Base-by-base conservation (phyloP, 2,329 filamentous ascomycete species). In the Tolypocladium album region DNA sequence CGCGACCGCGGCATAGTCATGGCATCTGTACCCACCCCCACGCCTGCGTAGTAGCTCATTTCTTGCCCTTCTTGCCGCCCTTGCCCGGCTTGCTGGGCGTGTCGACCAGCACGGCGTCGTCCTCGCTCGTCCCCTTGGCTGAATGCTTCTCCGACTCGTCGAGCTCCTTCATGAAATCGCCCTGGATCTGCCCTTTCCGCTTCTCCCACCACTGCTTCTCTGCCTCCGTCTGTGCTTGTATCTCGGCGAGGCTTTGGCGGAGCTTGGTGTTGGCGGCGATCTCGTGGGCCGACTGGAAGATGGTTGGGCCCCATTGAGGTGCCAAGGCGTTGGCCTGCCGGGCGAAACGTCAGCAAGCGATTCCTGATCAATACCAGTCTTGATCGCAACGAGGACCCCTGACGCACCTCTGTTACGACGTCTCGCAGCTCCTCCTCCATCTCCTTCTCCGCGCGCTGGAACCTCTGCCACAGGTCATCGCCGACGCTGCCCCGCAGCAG, bases 281-380 rank as follows among this genome's bases (percentile, higher is more conserved):
- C 75, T 99, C 94, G 75, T 96, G 96, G 59, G 94, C 94, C 55
- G 90, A 92, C 75, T 99, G 94, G 83, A 99, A 99, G 73, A 99
- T 97, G 60, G 84, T 86, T 71, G 94, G 88, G 63, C 94, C 94
- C 94, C 94, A 99, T 73, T 88, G 88, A 56, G 90, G 88, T 1
- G 85, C 82, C 64, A 97, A 88, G 24, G 89, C 92, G 72, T 97
- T 97, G 68, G 95, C 94, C 91, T 97, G 65, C 24, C 56, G 20
- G 17, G 55, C 20, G 20, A 22, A 36, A 6, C 5, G 50, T 55
- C 11, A 55, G 50, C 50, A 22, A 15, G 31, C 20, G 17, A n/a
- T 34, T 7, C 50, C 11, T 17, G 1, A 20, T 5, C 17, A 12
- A 12, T 3, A 31, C 24, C 50, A 22, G 31, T 38, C 1, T 15